Percentiles rank a stretch among this genome's conserved stretches.
These are phyloP conservation scores for Castanea mollissima DNA, from an alignment of 306 rosid species.

Conservation along the genomic window DNA sequence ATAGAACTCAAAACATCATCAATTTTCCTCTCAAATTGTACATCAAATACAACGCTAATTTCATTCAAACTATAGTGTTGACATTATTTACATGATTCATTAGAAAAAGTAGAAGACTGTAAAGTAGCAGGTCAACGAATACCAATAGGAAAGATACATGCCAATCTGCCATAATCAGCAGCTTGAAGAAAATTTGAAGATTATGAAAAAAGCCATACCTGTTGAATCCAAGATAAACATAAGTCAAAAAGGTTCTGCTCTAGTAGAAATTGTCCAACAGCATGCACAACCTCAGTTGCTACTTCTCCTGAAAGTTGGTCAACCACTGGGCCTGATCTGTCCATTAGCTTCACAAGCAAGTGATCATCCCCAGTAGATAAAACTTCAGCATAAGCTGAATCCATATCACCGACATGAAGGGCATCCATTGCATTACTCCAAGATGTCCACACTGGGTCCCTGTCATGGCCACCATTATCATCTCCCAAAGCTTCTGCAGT, in stretches of 20 bases:
- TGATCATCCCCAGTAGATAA: conserved; percentile 73
- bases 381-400: conserved; percentile 81
- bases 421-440: conserved; percentile 96
- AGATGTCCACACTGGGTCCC: conserved; percentile 86
- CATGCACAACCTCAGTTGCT: conserved; percentile 67
- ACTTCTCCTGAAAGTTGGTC: conserved; percentile 76
- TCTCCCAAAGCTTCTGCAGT: conserved; percentile 76
- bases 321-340: conserved; percentile 85
- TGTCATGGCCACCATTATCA: conserved; percentile 64
- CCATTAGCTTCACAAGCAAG: conserved; percentile 92
- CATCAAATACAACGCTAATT: not conserved
- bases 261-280: conserved; percentile 66
- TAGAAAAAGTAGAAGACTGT: not conserved
- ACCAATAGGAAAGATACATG: not conserved
- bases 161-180: not conserved
- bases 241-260: conserved; percentile 79
- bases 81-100: not conserved
- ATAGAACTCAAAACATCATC: too few species aligned
- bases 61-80: not conserved
- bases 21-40: not conserved
- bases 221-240: conserved; percentile 92
- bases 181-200: not conserved
- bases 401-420: conserved; percentile 80
- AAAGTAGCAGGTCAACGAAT: not conserved
- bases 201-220: conserved; percentile 44